phyloP scores from a whole-genome alignment of 2,329 filamentous ascomycete genomes.

The Lachnellula arida region DNA sequence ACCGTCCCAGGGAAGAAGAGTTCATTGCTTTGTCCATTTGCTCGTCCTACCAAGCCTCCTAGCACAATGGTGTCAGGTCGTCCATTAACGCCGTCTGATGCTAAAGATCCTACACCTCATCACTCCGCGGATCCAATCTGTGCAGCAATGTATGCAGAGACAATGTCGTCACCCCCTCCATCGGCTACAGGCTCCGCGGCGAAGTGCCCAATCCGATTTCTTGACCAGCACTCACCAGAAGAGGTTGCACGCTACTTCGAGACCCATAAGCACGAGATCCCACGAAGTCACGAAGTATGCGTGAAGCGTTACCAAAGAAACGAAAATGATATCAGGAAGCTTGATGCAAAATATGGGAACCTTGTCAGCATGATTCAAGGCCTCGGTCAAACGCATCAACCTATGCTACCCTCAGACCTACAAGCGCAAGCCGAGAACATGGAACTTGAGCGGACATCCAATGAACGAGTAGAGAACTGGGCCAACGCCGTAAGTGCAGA shows the following conservation, averaged over 20 bases:
- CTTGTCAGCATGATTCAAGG: slow-evolving; percentile 93
- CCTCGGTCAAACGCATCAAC: slow-evolving; percentile 79
- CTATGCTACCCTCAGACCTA: slow-evolving; percentile 64
- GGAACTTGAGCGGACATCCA: slow-evolving; percentile 49
- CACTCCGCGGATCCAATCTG: slow-evolving; percentile 57
- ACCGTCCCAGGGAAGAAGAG: slow-evolving; percentile 80
- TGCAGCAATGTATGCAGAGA: slow-evolving; percentile 59
- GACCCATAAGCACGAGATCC: slow-evolving; percentile 90
- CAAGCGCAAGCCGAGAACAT: slow-evolving; percentile 28
- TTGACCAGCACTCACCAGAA: slow-evolving; percentile 88
- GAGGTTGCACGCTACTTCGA: slow-evolving; percentile 93
- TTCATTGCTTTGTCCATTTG: slow-evolving; percentile 77
- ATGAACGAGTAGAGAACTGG: slow-evolving; percentile 79
- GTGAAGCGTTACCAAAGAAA: slow-evolving; percentile 85
- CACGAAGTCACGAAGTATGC: slow-evolving; percentile 89
- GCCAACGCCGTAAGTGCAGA: slow-evolving; percentile 68
- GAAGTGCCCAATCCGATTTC: slow-evolving; percentile 87
- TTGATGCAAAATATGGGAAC: slow-evolving; percentile 86
- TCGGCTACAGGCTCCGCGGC: slow-evolving; percentile 48
- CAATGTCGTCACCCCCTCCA: slow-evolving; percentile 38
- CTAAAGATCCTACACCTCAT: slow-evolving; percentile 42
- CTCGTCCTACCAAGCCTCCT: slow-evolving; percentile 27
- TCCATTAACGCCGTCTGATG: slow-evolving; percentile 26
- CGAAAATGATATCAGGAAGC: slow-evolving; percentile 75
- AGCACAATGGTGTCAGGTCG: slow-evolving; percentile 24